Evolutionary conservation across 768 basidiomycete genomes (phyloP).

Genomic region (Tylopilus sp.): DNA sequence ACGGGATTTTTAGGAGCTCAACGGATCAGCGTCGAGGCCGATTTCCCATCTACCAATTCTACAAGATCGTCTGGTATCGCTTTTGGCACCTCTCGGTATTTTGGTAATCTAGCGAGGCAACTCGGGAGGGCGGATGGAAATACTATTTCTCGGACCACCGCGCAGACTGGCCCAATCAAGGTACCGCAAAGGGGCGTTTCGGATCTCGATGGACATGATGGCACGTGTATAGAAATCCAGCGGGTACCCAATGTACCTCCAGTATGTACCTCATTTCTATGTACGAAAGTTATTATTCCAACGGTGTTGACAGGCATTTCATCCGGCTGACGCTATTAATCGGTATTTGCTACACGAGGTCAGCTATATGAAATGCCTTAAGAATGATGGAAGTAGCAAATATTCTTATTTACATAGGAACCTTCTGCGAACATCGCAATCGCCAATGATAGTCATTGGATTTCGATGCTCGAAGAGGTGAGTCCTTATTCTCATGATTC

Average conservation of each 20-base stretch:
- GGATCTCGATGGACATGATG: too few species aligned
- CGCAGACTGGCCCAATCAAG: too few species aligned
- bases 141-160: too few species aligned
- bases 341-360: neutral
- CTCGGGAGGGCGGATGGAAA: too few species aligned
- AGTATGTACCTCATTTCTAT: too few species aligned
- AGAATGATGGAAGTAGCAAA: neutral
- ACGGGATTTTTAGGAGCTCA: neutral
- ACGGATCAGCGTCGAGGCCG: neutral
- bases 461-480: slow-evolving; percentile 5
- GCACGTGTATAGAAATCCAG: too few species aligned
- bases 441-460: slow-evolving; percentile 9
- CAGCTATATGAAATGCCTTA: neutral
- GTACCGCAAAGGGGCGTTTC: too few species aligned
- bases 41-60: neutral
- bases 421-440: neutral
- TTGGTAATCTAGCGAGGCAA: too few species aligned
- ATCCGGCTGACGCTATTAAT: slow-evolving; percentile 14
- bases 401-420: neutral
- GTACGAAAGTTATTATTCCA: too few species aligned
- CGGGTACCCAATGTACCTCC: too few species aligned
- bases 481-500: neutral
- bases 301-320: slow-evolving; percentile 4
- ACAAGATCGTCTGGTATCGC: neutral
- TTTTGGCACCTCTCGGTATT: neutral